A percentile compares a stretch with the other conserved stretches of the same genome.
Conservation (phyloP, 2,329 filamentous ascomycete species). For the Colletotrichum brevisporum region DNA sequence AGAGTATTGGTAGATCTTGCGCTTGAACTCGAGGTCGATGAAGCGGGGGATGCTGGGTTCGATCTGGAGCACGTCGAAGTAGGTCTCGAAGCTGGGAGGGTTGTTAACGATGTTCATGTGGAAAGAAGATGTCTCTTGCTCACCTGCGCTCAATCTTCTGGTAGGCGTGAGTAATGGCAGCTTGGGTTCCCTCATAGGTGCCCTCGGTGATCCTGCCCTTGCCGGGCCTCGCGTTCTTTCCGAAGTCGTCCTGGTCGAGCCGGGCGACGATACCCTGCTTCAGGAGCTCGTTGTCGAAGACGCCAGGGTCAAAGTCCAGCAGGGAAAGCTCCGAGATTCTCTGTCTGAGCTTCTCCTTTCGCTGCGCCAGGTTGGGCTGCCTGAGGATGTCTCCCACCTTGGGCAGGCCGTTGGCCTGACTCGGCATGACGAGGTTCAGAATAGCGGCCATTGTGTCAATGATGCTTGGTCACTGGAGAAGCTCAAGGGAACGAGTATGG, state of each 20-base stretch:
- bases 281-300: constrained; percentile 51
- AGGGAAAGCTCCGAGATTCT: constrained; percentile 47
- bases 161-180: constrained; percentile 52
- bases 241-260: constrained; percentile 44
- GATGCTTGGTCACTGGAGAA: not conserved
- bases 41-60: constrained; percentile 51
- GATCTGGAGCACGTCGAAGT: constrained; percentile 51
- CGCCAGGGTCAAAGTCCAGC: constrained; percentile 51
- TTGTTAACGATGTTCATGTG: not conserved
- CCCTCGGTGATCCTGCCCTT: constrained; percentile 49
- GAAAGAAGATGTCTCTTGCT: constrained; percentile 16
- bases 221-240: constrained; percentile 42
- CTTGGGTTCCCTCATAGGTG: constrained; percentile 52
- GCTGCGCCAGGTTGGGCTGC: constrained; percentile 46
- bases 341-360: constrained; percentile 44
- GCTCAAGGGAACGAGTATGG: not conserved
- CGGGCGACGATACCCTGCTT: constrained; percentile 47
- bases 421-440: constrained; percentile 1
- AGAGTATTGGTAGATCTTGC: constrained; percentile 47
- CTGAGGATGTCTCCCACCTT: constrained; percentile 44
- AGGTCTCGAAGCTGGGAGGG: constrained; percentile 48
- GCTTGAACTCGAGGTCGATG: constrained; percentile 48
- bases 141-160: constrained; percentile 52
- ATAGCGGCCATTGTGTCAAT: constrained; percentile 8
- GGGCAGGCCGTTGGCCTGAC: not conserved